These are phyloP conservation scores for Sordariomycetes sp. DNA, from an alignment of 2,329 filamentous ascomycete species.

Conservation along the genomic window DNA sequence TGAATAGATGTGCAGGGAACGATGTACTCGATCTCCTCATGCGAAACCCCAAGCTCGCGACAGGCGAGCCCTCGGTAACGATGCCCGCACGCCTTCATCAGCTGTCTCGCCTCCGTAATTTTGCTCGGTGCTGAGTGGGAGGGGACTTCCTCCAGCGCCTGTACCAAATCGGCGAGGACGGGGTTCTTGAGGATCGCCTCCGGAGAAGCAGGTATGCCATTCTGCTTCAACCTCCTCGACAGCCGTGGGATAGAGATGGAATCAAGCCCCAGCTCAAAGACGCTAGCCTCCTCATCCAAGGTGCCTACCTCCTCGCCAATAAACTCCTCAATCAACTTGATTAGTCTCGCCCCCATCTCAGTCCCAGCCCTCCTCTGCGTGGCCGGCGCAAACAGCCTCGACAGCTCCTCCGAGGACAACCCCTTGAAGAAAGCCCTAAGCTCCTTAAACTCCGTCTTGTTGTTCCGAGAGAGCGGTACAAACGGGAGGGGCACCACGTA, in stretches of 20 bases:
- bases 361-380: slow-evolving; percentile 18
- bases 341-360: slow-evolving; percentile 34
- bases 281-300: slow-evolving; percentile 47
- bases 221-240: slow-evolving; percentile 49
- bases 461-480: slow-evolving; percentile 78
- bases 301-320: slow-evolving; percentile 28
- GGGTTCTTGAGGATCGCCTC: slow-evolving; percentile 57
- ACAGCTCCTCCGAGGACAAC: slow-evolving; percentile 47
- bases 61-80: slow-evolving; percentile 43
- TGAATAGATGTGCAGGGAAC: slow-evolving; percentile 79
- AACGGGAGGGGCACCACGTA: slow-evolving; percentile 62
- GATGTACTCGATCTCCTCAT: slow-evolving; percentile 56
- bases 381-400: neutral
- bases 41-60: slow-evolving; percentile 36
- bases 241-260: slow-evolving; percentile 75
- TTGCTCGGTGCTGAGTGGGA: neutral
- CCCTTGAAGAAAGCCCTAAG: slow-evolving; percentile 56
- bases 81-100: slow-evolving; percentile 53
- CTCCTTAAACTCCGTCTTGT: slow-evolving; percentile 71
- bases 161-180: slow-evolving; percentile 34
- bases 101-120: slow-evolving; percentile 29
- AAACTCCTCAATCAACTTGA: slow-evolving; percentile 42
- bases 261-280: slow-evolving; percentile 81
- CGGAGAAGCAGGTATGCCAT: slow-evolving; percentile 54
- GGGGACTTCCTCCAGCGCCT: slow-evolving; percentile 17